Evolutionary conservation across 78 protist species (phyloP).

Genomic region (Tieghemostelium lacteum): DNA sequence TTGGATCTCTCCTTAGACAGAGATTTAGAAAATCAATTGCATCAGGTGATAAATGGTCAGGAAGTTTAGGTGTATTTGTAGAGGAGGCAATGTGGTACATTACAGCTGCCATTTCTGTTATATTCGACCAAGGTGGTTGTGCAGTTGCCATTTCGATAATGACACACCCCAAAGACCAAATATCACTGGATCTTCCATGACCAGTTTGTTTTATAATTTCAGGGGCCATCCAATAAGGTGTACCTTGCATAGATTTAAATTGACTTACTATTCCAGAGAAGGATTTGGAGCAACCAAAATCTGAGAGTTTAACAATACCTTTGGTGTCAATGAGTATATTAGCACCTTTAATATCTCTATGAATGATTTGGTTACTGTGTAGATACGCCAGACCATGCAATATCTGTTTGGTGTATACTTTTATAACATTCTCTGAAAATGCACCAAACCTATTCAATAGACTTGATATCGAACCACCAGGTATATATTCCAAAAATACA

Average conservation of each 20-base stretch:
- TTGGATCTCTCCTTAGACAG: conserved; percentile 76
- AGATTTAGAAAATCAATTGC: conserved; percentile 58
- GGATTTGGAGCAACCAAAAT: conserved; percentile 82
- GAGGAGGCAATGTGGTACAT: conserved; percentile 74
- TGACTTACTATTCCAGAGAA: conserved; percentile 53
- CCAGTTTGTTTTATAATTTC: conserved; percentile 86
- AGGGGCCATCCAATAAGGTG: conserved; percentile 93
- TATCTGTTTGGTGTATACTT: conserved; percentile 81
- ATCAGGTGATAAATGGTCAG: conserved; percentile 18
- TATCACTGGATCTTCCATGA: conserved; percentile 83
- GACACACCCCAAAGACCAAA: conserved; percentile 87
- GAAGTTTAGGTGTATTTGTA: conserved; percentile 53
- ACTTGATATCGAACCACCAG: conserved; percentile 88
- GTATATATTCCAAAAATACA: conserved; percentile 88
- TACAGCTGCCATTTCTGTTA: conserved; percentile 72
- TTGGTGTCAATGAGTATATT: conserved; percentile 86
- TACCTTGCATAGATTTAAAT: conserved; percentile 80
- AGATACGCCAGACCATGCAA: conserved; percentile 84
- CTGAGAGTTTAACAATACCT: conserved; percentile 87
- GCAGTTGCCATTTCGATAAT: conserved; percentile 86
- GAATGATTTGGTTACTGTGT: conserved; percentile 85
- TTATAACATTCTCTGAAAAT: conserved; percentile 81
- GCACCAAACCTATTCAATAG: conserved; percentile 84
- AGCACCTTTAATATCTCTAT: conserved; percentile 94
- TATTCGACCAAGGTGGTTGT: conserved; percentile 84